These are phyloP conservation scores for Diddensiella caesifluorescens DNA, from an alignment of 805 yeast species.

Conservation along the genomic window DNA sequence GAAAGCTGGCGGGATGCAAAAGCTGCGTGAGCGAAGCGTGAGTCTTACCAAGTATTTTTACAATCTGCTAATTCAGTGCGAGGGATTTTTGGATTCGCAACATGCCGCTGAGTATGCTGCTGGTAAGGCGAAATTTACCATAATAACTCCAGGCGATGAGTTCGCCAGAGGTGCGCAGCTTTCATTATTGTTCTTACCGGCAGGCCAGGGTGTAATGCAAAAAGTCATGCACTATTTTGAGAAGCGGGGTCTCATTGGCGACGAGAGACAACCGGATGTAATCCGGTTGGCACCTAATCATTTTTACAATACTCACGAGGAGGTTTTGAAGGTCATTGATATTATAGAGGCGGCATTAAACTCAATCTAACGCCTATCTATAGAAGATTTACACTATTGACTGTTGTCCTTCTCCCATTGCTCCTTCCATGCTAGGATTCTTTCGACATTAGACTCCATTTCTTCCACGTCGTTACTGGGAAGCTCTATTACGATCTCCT, in stretches of 20 bases:
- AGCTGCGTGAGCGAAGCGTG: constrained; percentile 51
- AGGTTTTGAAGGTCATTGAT: constrained; percentile 46
- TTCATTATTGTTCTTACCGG: constrained; percentile 61
- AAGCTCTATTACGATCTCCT: constrained; percentile 77
- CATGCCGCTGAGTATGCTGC: constrained; percentile 10
- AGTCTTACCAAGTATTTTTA: constrained; percentile 55
- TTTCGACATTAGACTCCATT: constrained; percentile 73
- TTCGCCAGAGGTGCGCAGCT: constrained; percentile 74
- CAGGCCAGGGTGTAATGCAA: constrained; percentile 54
- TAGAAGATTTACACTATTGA: constrained; percentile 1
- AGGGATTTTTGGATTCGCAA: constrained; percentile 39
- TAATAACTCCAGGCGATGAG: constrained; percentile 65
- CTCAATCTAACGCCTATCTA: neutral
- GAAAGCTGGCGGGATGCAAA: constrained; percentile 57
- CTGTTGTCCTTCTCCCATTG: constrained; percentile 59
- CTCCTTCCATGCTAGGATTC: constrained; percentile 69
- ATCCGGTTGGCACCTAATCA: constrained; percentile 85
- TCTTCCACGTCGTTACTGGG: constrained; percentile 67
- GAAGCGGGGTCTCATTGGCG: constrained; percentile 64
- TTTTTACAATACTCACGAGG: constrained; percentile 69
- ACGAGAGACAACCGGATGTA: constrained; percentile 88
- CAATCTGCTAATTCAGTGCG: constrained; percentile 41
- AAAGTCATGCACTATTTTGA: constrained; percentile 46
- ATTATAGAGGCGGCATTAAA: constrained; percentile 37
- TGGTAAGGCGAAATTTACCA: constrained; percentile 41